Percentiles rank a stretch among this genome's conserved stretches.
These are phyloP conservation scores for Geotrichum cucujoidarum DNA, from an alignment of 1,139 yeast genomes.

Conservation along the genomic window DNA sequence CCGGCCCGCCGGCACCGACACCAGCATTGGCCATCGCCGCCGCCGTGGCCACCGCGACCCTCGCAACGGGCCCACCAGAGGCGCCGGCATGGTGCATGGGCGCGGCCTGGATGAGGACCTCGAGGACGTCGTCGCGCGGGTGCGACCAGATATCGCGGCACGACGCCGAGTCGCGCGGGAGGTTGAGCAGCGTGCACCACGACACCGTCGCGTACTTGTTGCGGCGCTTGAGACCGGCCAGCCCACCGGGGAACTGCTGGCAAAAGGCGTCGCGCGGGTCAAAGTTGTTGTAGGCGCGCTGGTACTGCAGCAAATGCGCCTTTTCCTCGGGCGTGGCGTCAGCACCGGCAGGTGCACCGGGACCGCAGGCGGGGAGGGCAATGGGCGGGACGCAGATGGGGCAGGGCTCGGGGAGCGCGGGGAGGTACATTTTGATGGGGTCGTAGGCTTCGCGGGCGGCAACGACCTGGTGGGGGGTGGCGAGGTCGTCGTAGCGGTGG, in stretches of 20 bases:
- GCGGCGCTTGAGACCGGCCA: constrained; percentile 8
- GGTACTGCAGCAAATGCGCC: background rate
- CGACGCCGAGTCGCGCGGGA: constrained; percentile 10
- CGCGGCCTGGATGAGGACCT: background rate
- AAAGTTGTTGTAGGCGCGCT: constrained; percentile 7
- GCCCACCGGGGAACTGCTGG: constrained; percentile 8
- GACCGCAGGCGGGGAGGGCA: background rate
- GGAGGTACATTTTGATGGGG: constrained; percentile 9
- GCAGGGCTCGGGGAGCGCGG: constrained; percentile 13
- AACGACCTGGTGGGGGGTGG: constrained; percentile 5
- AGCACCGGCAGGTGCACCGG: too few relatives aligned
- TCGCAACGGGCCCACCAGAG: background rate
- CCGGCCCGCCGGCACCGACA: background rate
- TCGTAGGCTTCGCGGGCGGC: constrained; percentile 11
- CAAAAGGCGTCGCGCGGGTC: constrained; percentile 11
- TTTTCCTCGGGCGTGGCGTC: background rate
- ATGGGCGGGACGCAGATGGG: constrained; percentile 10
- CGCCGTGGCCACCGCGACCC: constrained; percentile 1
- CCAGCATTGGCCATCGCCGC: background rate
- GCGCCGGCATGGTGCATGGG: background rate
- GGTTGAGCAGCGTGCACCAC: constrained; percentile 11
- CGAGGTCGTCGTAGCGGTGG: constrained; percentile 10
- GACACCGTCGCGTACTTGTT: constrained; percentile 8
- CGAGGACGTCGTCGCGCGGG: constrained; percentile 9
- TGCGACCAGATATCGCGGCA: constrained; percentile 10